Conservation (phyloP, 305 asterid species). For the Striga hermonthica region DNA sequence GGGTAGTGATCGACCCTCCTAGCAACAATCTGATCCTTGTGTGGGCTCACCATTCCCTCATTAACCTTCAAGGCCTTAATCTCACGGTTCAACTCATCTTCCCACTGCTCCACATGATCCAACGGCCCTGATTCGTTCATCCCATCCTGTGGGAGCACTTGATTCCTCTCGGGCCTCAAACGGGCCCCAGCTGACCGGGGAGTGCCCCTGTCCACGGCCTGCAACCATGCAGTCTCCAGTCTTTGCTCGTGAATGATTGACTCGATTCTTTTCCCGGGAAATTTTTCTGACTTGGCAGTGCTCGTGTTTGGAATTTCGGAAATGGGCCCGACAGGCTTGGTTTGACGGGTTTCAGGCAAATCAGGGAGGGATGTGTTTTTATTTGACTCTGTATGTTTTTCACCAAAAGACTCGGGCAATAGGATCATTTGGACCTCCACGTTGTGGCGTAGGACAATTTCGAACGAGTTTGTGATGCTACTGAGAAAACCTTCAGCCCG, state of each 20-base stretch:
- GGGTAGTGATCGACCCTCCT: slow-evolving; percentile 53
- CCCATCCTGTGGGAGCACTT: slow-evolving; percentile 74
- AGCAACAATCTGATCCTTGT: slow-evolving; percentile 38
- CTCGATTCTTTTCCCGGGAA: slow-evolving; percentile 67
- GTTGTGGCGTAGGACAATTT: slow-evolving; percentile 64
- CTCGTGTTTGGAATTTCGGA: slow-evolving; percentile 37
- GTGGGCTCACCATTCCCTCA: slow-evolving; percentile 37
- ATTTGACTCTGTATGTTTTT: background rate
- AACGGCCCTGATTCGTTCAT: slow-evolving; percentile 37
- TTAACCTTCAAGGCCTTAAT: slow-evolving; percentile 55
- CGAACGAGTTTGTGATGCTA: slow-evolving; percentile 84
- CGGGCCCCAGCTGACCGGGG: slow-evolving; percentile 49
- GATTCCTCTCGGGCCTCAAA: slow-evolving; percentile 76
- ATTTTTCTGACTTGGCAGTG: slow-evolving; percentile 37
- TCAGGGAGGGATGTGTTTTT: no score
- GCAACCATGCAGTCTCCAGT: slow-evolving; percentile 87
- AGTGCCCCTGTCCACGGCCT: slow-evolving; percentile 78
- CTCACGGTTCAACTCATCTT: slow-evolving; percentile 65
- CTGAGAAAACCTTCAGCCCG: slow-evolving; percentile 85
- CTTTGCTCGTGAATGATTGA: slow-evolving; percentile 80
- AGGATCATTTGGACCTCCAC: slow-evolving; percentile 72
- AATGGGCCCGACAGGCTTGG: slow-evolving; percentile 32
- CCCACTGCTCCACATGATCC: slow-evolving; percentile 52
- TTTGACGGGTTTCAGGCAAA: slow-evolving; percentile 29
- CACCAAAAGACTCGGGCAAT: slow-evolving; percentile 41